These are phyloP conservation scores for Corymbia maculata DNA, from an alignment of 345 rosid genomes.

Conservation along the genomic window DNA sequence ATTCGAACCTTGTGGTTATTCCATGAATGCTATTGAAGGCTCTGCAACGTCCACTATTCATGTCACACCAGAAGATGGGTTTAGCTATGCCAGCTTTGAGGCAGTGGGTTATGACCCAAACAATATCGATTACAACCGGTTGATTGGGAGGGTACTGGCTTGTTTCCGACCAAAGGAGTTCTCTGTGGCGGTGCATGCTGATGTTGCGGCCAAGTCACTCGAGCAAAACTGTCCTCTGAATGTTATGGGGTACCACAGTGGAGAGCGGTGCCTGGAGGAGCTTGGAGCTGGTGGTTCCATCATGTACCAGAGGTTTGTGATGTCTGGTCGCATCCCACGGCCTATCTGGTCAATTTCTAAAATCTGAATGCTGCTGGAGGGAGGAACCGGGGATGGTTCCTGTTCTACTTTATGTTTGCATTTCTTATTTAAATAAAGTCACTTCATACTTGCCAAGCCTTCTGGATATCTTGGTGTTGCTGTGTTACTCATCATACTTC, in stretches of 20 bases:
- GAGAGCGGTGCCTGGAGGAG: slow-evolving; percentile 37
- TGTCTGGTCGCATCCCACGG: slow-evolving; percentile 2
- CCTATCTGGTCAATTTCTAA: slow-evolving; percentile 50
- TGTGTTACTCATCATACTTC: neutral
- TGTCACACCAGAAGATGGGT: slow-evolving; percentile 70
- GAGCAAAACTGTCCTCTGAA: slow-evolving; percentile 13
- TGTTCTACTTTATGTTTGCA: neutral
- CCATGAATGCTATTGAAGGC: slow-evolving; percentile 74
- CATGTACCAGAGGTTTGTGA: slow-evolving; percentile 39
- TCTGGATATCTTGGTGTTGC: neutral
- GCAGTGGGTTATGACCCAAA: slow-evolving; percentile 45
- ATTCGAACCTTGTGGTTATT: slow-evolving; percentile 79
- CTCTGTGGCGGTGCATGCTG: slow-evolving; percentile 55
- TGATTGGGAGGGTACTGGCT: slow-evolving; percentile 46
- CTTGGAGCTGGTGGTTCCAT: slow-evolving; percentile 47
- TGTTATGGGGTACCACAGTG: slow-evolving; percentile 37
- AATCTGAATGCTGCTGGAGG: slow-evolving; percentile 27
- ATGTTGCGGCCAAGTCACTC: slow-evolving; percentile 5
- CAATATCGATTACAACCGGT: slow-evolving; percentile 13
- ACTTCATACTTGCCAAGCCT: neutral
- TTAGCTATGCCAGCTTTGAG: slow-evolving; percentile 87
- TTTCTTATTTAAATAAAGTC: neutral
- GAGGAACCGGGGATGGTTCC: slow-evolving; percentile 32
- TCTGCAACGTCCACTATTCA: slow-evolving; percentile 70
- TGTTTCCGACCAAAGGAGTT: slow-evolving; percentile 57